Evolutionary conservation across 179 eudicot species (phyloP).

Genomic region (Patellifolia procumbens): DNA sequence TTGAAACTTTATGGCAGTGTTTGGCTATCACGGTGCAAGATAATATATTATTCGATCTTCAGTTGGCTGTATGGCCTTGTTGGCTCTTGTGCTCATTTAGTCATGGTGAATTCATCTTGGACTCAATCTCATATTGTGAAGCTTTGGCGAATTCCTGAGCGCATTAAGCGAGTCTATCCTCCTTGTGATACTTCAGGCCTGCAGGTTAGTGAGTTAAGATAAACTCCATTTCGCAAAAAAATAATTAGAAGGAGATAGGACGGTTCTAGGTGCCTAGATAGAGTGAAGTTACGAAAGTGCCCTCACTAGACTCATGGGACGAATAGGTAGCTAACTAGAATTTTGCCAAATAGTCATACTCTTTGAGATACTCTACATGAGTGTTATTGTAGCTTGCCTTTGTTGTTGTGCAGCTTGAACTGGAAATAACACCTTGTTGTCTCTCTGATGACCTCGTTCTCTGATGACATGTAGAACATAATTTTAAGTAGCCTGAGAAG

Average conservation of each 20-base stretch:
- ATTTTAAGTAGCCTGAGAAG: neutral
- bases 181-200: constrained; percentile 95
- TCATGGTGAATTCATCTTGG: constrained; percentile 98
- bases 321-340: too few species aligned
- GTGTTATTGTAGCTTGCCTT: constrained; percentile 6
- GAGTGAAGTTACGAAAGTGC: too few species aligned
- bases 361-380: neutral
- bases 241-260: too few species aligned
- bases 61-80: constrained; percentile 90
- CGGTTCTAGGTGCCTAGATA: too few species aligned
- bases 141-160: constrained; percentile 78
- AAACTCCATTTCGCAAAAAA: too few species aligned
- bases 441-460: too few species aligned
- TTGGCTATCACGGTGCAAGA: constrained; percentile 75
- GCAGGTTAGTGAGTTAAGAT: constrained; percentile 54
- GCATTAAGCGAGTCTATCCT: constrained; percentile 78
- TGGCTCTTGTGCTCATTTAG: constrained; percentile 85
- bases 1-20: constrained; percentile 58
- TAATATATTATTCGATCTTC: constrained; percentile 72
- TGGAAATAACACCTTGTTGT: neutral
- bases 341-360: too few species aligned
- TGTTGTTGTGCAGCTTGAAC: neutral
- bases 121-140: constrained; percentile 80
- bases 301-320: too few species aligned
- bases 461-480: neutral